These are phyloP conservation scores for Solanum hybrid DNA, from an alignment of 305 asterid species.

Conservation along the genomic window DNA sequence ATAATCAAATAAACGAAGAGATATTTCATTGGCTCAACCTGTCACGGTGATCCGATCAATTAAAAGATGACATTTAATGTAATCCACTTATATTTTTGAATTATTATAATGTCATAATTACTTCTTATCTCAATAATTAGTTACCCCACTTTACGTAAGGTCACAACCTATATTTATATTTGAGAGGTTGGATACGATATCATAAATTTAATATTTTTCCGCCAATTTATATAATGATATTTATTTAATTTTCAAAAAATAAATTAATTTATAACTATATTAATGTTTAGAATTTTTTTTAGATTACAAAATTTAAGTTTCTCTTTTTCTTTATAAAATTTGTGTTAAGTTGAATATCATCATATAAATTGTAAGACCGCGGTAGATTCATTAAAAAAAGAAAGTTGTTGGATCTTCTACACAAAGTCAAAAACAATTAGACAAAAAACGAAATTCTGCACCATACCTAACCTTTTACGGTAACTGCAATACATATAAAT, in stretches of 20 bases:
- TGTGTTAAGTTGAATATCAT: background rate
- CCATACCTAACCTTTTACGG: background rate
- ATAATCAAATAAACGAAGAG: no score
- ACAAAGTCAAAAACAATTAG: background rate
- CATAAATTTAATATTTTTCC: background rate
- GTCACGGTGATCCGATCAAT: no score
- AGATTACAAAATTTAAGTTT: background rate
- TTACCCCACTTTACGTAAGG: background rate
- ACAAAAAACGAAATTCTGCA: background rate
- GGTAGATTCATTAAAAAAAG: background rate
- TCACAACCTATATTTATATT: background rate
- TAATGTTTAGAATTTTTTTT: background rate
- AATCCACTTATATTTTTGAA: background rate
- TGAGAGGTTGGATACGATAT: background rate
- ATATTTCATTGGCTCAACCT: no score
- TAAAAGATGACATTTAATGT: no score
- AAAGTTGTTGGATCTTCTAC: background rate
- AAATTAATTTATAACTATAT: background rate
- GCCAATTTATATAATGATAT: background rate
- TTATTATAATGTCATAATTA: background rate
- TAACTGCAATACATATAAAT: background rate
- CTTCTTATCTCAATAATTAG: background rate
- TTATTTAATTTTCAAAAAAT: background rate
- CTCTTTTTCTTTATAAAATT: background rate
- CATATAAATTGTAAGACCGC: background rate